Percentiles rank a stretch among this genome's conserved stretches.
Conservation (phyloP, 352 stramenopile genomes). For the Phytophthora citricola region DNA sequence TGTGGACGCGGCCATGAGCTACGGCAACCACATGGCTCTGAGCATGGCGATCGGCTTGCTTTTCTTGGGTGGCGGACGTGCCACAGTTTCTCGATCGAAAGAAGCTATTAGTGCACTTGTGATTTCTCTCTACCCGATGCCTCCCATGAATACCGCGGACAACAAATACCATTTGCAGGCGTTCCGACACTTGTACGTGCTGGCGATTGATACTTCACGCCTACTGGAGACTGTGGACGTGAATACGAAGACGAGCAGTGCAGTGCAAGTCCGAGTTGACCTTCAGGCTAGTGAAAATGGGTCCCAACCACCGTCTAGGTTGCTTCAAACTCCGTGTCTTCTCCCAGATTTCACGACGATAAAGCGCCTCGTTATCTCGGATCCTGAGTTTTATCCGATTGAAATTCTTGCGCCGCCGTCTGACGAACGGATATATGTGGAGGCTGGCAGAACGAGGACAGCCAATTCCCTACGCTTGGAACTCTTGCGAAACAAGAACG, state of each 20-base stretch:
- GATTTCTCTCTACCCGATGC: constrained; percentile 95
- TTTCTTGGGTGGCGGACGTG: constrained; percentile 95
- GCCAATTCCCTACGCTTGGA: constrained; percentile 69
- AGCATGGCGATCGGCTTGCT: constrained; percentile 96
- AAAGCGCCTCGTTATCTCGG: constrained; percentile 58
- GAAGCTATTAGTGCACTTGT: constrained; percentile 95
- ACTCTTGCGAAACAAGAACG: constrained; percentile 59
- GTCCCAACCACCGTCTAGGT: constrained; percentile 26
- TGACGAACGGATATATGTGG: constrained; percentile 8
- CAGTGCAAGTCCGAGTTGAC: constrained; percentile 56
- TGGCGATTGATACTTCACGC: constrained; percentile 79
- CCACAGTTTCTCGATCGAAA: constrained; percentile 89
- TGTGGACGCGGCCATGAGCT: constrained; percentile 88
- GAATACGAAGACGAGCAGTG: constrained; percentile 52
- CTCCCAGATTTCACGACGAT: constrained; percentile 71
- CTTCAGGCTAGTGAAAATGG: constrained; percentile 26
- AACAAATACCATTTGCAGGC: constrained; percentile 93
- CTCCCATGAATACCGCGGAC: constrained; percentile 92
- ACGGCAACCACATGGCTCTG: constrained; percentile 96
- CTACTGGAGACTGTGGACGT: constrained; percentile 83
- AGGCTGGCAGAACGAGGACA: constrained; percentile 26
- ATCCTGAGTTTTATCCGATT: constrained; percentile 68
- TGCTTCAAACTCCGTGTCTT: constrained; percentile 69
- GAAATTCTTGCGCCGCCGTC: constrained; percentile 52
- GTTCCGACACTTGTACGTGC: constrained; percentile 92